Evolutionary conservation across 176 grass and related monocot genomes (phyloP), one percentile per base, ranked within the genome.

Genomic region (Aegilops bicornis): DNA sequence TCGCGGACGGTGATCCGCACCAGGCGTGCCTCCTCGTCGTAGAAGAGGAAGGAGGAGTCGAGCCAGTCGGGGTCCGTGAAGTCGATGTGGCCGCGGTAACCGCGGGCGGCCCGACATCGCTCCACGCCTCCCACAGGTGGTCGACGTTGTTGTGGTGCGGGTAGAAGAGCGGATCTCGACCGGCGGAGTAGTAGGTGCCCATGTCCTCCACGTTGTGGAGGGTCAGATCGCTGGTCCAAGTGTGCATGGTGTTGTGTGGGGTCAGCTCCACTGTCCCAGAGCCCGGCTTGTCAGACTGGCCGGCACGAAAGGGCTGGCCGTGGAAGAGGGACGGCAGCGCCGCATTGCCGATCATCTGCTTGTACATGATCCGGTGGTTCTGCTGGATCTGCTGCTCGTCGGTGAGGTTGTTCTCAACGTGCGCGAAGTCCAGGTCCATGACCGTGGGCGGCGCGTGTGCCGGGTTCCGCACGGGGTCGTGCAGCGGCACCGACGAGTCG

Each of bases 141-240:
- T 94, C 89, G 50, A 91, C n/a, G 47, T 94, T 91, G 20, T 45
- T 14, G 78, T 91, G 92, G 77, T 91, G 92, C 13, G 83, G 62
- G 56, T 86, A 91, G 81, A 94, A 94, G 73, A 90, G 4, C 0
- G 90, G 87, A 78, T 94, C 92, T 16, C 92, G 84, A 1, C 76
- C 92, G 42, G 92, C 85, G 3, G 89, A 79, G 87, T 91, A 94
- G 52, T 87, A 86, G 47, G 23, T 27, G 35, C 90, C 92, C 90
- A 94, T 92, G 79, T 87, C 23, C 73, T 92, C 92, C 6, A 1
- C 1, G 61, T 91, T 73, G 17, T 85, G 82, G 1, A 10, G 36
- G 1, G 52, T 25, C 14, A 65, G n/a, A 79, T 92, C 87, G 17
- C 92, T 89, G 6, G 77, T 70, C 92, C 87, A 92, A 0, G 1